Percentiles rank a stretch among this genome's conserved stretches.
Evolutionary conservation across 176 grass and related monocot genomes (phyloP).

Genomic region (Carex cristatella): DNA sequence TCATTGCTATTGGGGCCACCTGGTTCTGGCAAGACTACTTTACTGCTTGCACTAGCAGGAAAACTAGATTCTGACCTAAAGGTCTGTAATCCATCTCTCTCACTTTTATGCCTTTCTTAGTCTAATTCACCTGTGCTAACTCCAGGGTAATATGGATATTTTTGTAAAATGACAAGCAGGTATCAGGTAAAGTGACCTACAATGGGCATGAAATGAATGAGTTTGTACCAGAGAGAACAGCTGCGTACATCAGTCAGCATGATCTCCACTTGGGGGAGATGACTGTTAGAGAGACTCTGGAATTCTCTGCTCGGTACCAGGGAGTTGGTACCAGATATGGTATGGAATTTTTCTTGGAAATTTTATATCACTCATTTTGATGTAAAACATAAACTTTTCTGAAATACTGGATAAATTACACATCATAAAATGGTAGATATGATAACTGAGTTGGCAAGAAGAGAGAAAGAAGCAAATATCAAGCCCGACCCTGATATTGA

Average conservation of each 20-base stretch:
- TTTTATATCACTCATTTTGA: background rate
- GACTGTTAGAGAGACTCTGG: conserved; percentile 86
- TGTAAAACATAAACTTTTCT: background rate
- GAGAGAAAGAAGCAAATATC: conserved; percentile 79
- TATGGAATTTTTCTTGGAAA: conserved; percentile 25
- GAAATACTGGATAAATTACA: background rate
- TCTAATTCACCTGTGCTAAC: background rate
- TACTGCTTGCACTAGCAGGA: conserved; percentile 70
- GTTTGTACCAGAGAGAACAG: conserved; percentile 74
- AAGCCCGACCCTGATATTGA: conserved; percentile 89
- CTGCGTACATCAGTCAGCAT: conserved; percentile 84
- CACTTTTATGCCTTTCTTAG: background rate
- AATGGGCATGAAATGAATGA: conserved; percentile 78
- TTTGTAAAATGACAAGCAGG: conserved; percentile 18
- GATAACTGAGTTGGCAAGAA: conserved; percentile 68
- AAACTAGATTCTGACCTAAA: conserved; percentile 69
- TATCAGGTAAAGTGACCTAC: conserved; percentile 67
- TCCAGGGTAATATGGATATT: background rate
- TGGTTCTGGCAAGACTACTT: conserved; percentile 72
- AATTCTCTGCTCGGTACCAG: conserved; percentile 75
- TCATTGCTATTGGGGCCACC: conserved; percentile 69
- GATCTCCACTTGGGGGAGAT: conserved; percentile 90
- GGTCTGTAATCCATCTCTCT: conserved; percentile 5
- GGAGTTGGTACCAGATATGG: conserved; percentile 72
- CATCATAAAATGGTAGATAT: conserved; percentile 48